phyloP scores from a whole-genome alignment of 306 rosid genomes.

The Dryas drummondii region DNA sequence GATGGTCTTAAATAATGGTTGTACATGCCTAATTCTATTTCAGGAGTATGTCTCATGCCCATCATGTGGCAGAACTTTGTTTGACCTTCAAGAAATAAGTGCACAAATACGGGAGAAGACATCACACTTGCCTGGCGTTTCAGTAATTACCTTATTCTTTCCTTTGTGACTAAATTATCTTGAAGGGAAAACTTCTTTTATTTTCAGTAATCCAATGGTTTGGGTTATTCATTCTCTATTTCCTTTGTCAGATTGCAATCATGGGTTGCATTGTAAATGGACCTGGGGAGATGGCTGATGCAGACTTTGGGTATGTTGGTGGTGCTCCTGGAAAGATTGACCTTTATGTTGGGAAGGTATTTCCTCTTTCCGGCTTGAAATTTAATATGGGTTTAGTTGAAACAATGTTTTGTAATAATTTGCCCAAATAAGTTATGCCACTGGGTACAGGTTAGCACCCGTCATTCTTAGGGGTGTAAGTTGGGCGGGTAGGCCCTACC shows the following conservation, averaged over 20 bases:
- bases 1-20: conserved; percentile 3
- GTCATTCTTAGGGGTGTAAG: too few relatives aligned
- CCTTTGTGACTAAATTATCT: conserved; percentile 4
- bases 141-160: conserved; percentile 48
- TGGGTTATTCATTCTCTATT: background rate
- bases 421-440: background rate
- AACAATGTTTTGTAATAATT: background rate
- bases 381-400: background rate
- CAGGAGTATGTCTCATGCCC: conserved; percentile 99
- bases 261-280: conserved; percentile 99
- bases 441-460: background rate
- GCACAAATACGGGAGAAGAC: conserved; percentile 95
- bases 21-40: conserved; percentile 28
- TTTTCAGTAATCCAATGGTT: background rate
- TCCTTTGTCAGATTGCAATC: conserved; percentile 76
- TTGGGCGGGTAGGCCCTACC: too few relatives aligned
- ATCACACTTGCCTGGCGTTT: conserved; percentile 91
- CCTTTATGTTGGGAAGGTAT: conserved; percentile 96
- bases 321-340: conserved; percentile 99
- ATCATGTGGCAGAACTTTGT: conserved; percentile 98
- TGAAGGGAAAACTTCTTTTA: background rate
- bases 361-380: background rate
- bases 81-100: conserved; percentile 95
- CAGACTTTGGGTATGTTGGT: conserved; percentile 97
- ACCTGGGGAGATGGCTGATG: conserved; percentile 99